Evolutionary conservation across 305 asterid species (phyloP), one percentile per base, ranked within the genome.

Genomic region (Caryopteris hybrid): DNA sequence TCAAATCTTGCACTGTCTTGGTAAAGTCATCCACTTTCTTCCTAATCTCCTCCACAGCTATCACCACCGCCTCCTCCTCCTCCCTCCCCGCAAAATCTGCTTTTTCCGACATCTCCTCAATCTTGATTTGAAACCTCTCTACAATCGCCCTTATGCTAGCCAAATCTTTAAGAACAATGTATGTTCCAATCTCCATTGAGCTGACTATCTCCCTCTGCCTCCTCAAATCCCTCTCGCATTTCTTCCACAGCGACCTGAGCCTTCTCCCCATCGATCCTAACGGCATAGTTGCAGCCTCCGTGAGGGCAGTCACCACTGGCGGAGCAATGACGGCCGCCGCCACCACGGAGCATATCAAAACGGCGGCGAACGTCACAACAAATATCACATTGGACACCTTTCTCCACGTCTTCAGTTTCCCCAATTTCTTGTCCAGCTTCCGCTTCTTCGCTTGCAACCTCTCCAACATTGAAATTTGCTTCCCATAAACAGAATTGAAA

Each of bases 291-390:
- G 95, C 86, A 0, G 95, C 96, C 1, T 91, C 91, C 4, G 88
- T 88, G 58, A 87, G 18, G 0, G 93, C 93, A 0, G 91, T 73
- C 77, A 81, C 86, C 55, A 90, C 84, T 1, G 93, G 91, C 1
- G 95, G 89, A 0, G 92, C 96, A 0, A 84, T 57, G 57, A 87
- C 56, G 0, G 95, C 92, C 0, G 95, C 96, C 3, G 92, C 93
- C 65, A 90, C 89, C 50, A 87, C 91, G 2, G 96, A 84, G 77
- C 91, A 84, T 17, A 90, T 78, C 69, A 85, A 21, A 20, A 81
- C 91, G 0, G 89, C 71, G 16, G 85, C 86, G 29, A 87, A 87
- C 1, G 91, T 74, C 3, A 74, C 79, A 8, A 84, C 84, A 55
- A 90, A 87, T 25, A 87, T 87, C 31, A 80, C 87, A 36, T 81